Evolutionary conservation across 352 stramenopile genomes (phyloP).

Genomic region (Phytophthora pistaciae): DNA sequence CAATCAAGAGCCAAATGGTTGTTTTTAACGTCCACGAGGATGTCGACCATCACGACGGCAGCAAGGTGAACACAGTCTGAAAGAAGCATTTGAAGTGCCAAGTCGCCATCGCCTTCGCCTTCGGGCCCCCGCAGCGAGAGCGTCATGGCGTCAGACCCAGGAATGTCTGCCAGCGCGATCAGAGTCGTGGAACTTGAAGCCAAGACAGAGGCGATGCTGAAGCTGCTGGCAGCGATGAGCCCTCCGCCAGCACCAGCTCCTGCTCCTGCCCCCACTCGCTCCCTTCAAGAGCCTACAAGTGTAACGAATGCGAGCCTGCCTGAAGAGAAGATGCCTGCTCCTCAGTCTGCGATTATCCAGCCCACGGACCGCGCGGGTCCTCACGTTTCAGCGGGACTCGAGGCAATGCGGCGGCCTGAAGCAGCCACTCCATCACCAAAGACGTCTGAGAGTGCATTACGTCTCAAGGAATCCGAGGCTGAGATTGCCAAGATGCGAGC

Average conservation of each 20-base stretch:
- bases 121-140: neutral
- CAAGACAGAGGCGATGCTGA: neutral
- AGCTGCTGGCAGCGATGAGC: neutral
- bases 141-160: neutral
- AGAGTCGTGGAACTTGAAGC: neutral
- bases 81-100: neutral
- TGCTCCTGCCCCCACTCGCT: neutral
- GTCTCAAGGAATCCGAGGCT: no score
- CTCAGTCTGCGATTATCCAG: no score
- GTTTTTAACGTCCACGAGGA: neutral
- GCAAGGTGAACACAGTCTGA: neutral
- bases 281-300: no score
- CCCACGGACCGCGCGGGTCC: no score
- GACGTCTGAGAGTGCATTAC: no score
- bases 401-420: no score
- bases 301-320: no score
- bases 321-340: no score
- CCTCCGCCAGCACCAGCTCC: neutral
- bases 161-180: neutral
- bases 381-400: no score
- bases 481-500: no score
- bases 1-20: neutral
- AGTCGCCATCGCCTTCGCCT: neutral
- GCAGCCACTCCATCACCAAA: no score
- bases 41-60: neutral